Conservation (phyloP, 1,139 yeast species). For the Trichomonascaceae sp. region DNA sequence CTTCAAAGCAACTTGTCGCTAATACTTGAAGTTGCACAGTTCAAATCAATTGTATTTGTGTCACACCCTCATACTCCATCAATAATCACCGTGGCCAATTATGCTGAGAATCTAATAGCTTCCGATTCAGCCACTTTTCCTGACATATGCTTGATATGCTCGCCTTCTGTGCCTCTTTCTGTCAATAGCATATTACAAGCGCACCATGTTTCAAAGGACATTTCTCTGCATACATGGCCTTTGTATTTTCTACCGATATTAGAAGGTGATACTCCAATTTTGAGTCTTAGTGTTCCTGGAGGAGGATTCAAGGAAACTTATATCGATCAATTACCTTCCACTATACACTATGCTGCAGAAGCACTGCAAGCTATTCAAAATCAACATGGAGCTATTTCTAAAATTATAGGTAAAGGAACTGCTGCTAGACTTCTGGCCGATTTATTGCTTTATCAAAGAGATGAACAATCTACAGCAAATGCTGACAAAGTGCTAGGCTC, state of each 20-base stretch:
- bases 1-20: constrained; percentile 30
- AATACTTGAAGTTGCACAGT: constrained; percentile 10
- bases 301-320: constrained; percentile 34
- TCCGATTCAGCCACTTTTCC: constrained; percentile 7
- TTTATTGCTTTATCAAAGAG: constrained; percentile 25
- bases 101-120: constrained; percentile 23
- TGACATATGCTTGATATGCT: constrained; percentile 26
- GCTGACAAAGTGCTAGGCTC: constrained; percentile 12
- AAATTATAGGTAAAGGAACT: constrained; percentile 45
- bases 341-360: constrained; percentile 38
- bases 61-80: constrained; percentile 20
- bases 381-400: constrained; percentile 35
- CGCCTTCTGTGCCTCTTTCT: constrained; percentile 33
- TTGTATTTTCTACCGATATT: constrained; percentile 29
- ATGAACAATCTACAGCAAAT: constrained; percentile 21
- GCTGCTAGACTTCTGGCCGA: constrained; percentile 39
- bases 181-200: constrained; percentile 30
- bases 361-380: constrained; percentile 36
- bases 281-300: constrained; percentile 30
- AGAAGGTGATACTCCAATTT: constrained; percentile 12
- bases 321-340: constrained; percentile 31
- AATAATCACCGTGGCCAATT: constrained; percentile 23
- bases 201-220: constrained; percentile 35
- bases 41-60: constrained; percentile 20
- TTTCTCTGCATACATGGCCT: constrained; percentile 32